Base-by-base conservation (phyloP, 768 basidiomycete species). In the Pholiota microspora region DNA sequence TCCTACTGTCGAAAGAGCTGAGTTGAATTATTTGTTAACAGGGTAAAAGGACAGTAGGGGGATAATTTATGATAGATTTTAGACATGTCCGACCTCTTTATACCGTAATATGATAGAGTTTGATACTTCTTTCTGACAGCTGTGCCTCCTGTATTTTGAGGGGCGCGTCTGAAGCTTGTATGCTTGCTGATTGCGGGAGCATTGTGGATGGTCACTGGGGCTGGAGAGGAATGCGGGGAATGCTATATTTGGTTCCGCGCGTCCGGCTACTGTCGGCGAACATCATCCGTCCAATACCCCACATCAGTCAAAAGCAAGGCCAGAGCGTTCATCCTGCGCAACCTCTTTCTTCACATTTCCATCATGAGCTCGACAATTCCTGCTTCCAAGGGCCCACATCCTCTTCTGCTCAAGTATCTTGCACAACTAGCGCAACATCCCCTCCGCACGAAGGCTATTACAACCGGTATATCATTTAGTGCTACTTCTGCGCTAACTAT, bases 381-480 rank as follows among this genome's bases (percentile, higher is more conserved):
- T 28, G 54, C 58, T 38, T 61, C 64, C 23, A 73, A 65, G 45
- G 54, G 54, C 35, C 56, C 68, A 4, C 69, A 77, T 55, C 72
- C 86, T 10, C 71, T 90, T 44, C 78, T 92, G 24, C 76, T 79
- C n/a, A 81, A 74, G 35, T 94, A 94, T 69, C 79, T 93, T 4
- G 69, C 73, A 13, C 80, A 88, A 63, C 83, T 94, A 48, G 74
- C 82, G 0, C 65, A 73, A 4, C 77, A 88, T 62, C 92, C 92
- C 1, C 73, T 94, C 50, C 78, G 89, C 38, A 94, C 92, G 40
- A 94, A 94, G 73, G 82, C 86, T 7, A 58, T 86, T 59, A 94
- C 92, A 0, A 83, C 86, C 49, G 86, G 88, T 83, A 62, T 45
- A 71, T 66, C 25, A 15, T 47, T 36, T 29, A 46, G 23, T 24